Base-by-base conservation (phyloP, 495 filamentous ascomycete genomes). In the Jackrogersella multiformis region DNA sequence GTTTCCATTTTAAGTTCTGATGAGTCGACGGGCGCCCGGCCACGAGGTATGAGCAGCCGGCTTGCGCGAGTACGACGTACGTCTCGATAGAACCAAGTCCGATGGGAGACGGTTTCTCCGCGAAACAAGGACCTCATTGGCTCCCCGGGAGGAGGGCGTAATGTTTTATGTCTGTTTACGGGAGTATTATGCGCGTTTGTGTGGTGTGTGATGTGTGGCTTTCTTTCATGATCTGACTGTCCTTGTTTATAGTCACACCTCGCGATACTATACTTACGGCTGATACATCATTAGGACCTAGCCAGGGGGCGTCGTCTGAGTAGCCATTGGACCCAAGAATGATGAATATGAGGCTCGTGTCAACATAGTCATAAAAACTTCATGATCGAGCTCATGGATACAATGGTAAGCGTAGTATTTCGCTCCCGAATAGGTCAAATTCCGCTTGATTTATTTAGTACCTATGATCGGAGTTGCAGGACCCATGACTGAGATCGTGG, bases 1-100 rank as follows among this genome's bases (percentile, higher is more conserved):
- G 66, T 63, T 56, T 5, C 53, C 59, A 64, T 49, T 69, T 69
- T 69, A 69, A 45, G 66, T 69, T 59, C 66, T 69, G 54, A 69
- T 69, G 9, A 54, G 44, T 52, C 35, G 28, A 52, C 26, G 58
- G 7, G 7, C 18, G 32, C 34, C 39, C 10, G 24, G 61, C 56
- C 56, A 65, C 45, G 51, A 65, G 61, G 61, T 36, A 36, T 46
- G 42, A 56, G 44, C 18, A 12, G 16, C 16, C 24, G 35, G 13
- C 26, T n/a, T 61, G 45, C 39, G 30, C 4, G 56, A 45, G 20
- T 44, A 59, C 59, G 66, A 48, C 21, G 51, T 42, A 57, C 4
- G 2, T 61, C 52, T 58, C 7, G 28, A 45, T 39, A 16, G 42
- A n/a, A 23, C 28, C 24, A 28, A 15, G 51, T 57, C 56, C 42